Evolutionary conservation across 129 eudicot genomes (phyloP), one percentile per base, ranked within the genome.

Genomic region (Erigeron canadensis): DNA sequence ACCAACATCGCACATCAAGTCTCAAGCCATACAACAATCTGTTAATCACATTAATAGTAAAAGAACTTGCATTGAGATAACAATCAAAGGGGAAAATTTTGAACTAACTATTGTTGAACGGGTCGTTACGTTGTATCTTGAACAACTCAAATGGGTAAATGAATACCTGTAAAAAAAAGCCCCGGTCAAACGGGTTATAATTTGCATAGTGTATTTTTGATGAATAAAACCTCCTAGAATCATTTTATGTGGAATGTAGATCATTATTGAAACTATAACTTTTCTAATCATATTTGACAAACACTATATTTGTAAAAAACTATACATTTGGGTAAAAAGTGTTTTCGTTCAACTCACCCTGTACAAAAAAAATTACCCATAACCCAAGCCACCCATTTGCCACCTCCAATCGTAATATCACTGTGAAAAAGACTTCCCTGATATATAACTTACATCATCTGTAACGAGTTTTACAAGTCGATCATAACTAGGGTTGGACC

Each of bases 401-500:
- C 13, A 46, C 43, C 19, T 21, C 59, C 39, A 40, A 53, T 19
- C 43, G 19, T 21, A 56, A 42, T 18, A 23, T 55, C 21, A 64
- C 8, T 15, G 70, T 23, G 40, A 11, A 73, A 44, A 23, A 42
- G 59, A 54, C 53, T 66, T 67, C 4, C 47, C 17, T 7, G 6
- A 43, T 51, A 18, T 34, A 17, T 18, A 71, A 81, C 94, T 85
- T 78, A 88, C 95, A 51, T 83, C 84, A 38, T 73, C 61, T 40
- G 72, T 64, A 15, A 88, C 88, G 44, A 46, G 40, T 50, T 18
- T 69, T 42, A 88, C 88, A 48, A 88, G 87, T 7, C 75, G 72
- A 76, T 82, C 82, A 57, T 88, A 88, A 55, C 37, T 73, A 8
- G 95, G 95, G 69, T 88, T 88, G 37, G 68, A 18, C n/a, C 9